Conservation (phyloP, 345 rosid species). For the Camelina neglecta region DNA sequence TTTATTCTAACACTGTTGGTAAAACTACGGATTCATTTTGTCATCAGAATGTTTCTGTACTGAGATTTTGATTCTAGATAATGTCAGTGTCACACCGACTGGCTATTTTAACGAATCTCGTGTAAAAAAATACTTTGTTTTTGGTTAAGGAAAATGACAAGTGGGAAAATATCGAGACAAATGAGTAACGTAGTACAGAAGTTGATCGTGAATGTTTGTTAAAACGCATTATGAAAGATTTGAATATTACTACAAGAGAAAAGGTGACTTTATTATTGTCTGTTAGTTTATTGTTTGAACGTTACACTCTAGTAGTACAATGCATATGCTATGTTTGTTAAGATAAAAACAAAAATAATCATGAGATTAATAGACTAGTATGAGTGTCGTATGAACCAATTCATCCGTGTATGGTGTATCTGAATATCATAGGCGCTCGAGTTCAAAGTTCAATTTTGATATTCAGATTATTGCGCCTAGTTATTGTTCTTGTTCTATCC, state of each 20-base stretch:
- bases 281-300: slow-evolving; percentile 26
- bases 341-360: slow-evolving; percentile 19
- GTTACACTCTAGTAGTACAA: slow-evolving; percentile 13
- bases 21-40: too few relatives aligned
- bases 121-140: slow-evolving; percentile 3
- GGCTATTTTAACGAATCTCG: not conserved
- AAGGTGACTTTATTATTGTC: slow-evolving; percentile 16
- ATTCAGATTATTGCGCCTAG: not conserved
- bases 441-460: not conserved
- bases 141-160: not conserved
- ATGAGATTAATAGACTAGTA: not conserved
- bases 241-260: slow-evolving; percentile 19
- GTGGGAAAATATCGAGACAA: slow-evolving; percentile 14
- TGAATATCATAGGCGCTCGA: not conserved
- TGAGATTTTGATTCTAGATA: not conserved
- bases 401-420: not conserved
- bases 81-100: slow-evolving; percentile 20
- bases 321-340: slow-evolving; percentile 20
- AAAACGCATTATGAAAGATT: slow-evolving; percentile 27
- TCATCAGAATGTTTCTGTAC: not conserved
- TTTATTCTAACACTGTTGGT: too few relatives aligned
- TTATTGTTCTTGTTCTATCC: not conserved
- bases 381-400: not conserved
- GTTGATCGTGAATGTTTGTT: slow-evolving; percentile 38
- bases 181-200: slow-evolving; percentile 35